These are phyloP conservation scores for Fusarium veterinarium DNA, from an alignment of 2,329 filamentous ascomycete species.

Conservation along the genomic window DNA sequence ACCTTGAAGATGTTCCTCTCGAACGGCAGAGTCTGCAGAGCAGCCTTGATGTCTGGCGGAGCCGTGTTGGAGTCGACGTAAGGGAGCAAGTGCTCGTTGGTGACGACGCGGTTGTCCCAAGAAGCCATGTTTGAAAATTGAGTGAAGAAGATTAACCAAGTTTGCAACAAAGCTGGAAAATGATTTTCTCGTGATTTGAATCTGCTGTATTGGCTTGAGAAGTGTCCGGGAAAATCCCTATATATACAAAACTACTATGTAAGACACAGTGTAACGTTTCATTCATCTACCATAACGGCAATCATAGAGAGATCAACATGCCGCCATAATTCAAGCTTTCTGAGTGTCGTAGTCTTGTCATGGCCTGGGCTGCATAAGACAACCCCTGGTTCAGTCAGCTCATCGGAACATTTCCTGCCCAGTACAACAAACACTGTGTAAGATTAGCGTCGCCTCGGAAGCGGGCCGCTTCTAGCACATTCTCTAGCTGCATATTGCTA, in stretches of 20 bases:
- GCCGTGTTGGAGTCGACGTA: constrained; percentile 12
- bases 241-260: background rate
- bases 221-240: background rate
- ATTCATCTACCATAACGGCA: background rate
- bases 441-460: background rate
- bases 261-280: background rate
- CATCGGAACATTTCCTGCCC: background rate
- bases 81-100: constrained; percentile 14
- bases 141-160: fast-evolving
- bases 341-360: background rate
- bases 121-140: background rate
- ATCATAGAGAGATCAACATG: background rate
- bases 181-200: background rate
- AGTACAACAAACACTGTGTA: background rate
- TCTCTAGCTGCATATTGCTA: background rate
- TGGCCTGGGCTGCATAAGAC: background rate
- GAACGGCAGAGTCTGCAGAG: constrained; percentile 14
- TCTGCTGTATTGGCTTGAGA: background rate
- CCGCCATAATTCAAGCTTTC: background rate
- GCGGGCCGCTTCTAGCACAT: background rate
- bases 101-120: constrained; percentile 4
- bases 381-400: background rate
- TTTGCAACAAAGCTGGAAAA: background rate
- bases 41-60: constrained; percentile 6
- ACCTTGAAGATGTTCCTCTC: constrained; percentile 27